Base-by-base conservation (phyloP, 1,284 basidiomycete genomes). In the Mycosarcoma mackinlayi region DNA sequence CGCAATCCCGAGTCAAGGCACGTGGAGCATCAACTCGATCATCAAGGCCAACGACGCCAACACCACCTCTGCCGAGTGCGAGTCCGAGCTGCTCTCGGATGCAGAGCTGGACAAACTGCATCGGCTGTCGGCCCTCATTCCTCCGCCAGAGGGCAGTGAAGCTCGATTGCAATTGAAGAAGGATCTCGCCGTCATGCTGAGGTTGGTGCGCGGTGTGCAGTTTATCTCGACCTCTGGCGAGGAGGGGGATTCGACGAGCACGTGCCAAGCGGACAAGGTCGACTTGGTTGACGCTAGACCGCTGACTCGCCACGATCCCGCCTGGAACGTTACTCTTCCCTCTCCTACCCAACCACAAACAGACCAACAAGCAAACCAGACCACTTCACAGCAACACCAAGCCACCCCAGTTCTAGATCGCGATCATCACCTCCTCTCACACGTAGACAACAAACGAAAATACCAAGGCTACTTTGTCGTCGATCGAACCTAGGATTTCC, bases 21-120 rank as follows among this genome's bases (percentile, higher is more conserved):
- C 58, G 6, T 71, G 68, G 68, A 71, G 52, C 23, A 21, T 71
- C 30, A 7, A n/a, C 11, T 25, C 41, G 23, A 3, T 50, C 18
- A 28, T 65, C 38, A 8, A 37, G n/a, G n/a, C 47, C 8, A 3
- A 27, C 11, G 16, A n/a, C n/a, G n/a, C 42, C 14, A 4, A n/a
- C 46, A 23, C 40, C 31, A 27, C 40, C 24, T 0, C 11, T 1
- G 11, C 9, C 8, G 21, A 37, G 9, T n/a, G n/a, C n/a, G n/a
- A n/a, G n/a, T n/a, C n/a, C n/a, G 30, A 34, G 18, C 13, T 35
- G 16, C 11, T 73, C 0, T 59, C 48, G n/a, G 56, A 62, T 16
- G 51, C 21, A 1, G 27, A 66, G 35, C 31, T 77, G 21, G 55
- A 54, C 11, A 65, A 69, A 28, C 49, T 77, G 28, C 68, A 74